Evolutionary conservation across 495 filamentous ascomycete genomes (phyloP).

Genomic region (Lasiosphaeria ovina): DNA sequence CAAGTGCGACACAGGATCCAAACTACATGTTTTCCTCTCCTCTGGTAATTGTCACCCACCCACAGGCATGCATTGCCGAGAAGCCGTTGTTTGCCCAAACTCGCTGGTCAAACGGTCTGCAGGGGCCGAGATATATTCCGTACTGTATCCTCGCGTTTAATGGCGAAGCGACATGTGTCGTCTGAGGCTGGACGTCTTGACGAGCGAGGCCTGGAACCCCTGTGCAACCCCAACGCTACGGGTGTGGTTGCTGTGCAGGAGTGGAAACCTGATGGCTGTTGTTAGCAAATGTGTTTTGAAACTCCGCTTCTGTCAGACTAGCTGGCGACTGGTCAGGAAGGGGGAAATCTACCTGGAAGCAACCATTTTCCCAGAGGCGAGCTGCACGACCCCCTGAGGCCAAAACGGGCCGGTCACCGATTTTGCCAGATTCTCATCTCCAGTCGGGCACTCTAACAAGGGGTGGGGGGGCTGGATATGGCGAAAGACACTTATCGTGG

Average conservation of each 20-base stretch:
- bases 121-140: neutral
- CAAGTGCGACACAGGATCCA: neutral
- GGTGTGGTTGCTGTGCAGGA: neutral
- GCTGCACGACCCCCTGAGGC: conserved; percentile 16
- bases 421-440: conserved; percentile 42
- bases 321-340: neutral
- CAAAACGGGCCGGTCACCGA: conserved; percentile 46
- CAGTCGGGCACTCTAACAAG: conserved; percentile 12
- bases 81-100: neutral
- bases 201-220: neutral
- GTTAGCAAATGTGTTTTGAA: neutral
- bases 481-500: conserved; percentile 18
- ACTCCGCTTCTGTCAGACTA: neutral
- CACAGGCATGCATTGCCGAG: neutral
- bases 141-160: neutral
- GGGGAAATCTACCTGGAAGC: neutral
- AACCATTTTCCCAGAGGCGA: conserved; percentile 6
- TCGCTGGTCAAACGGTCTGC: neutral
- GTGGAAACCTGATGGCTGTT: neutral
- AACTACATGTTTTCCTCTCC: neutral
- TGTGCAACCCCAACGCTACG: neutral
- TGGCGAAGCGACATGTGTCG: neutral
- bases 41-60: neutral
- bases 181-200: neutral
- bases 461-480: conserved; percentile 14